Evolutionary conservation across 257 asterid genomes (phyloP), one percentile per base, ranked within the genome.

Genomic region (Apocynum venetum): DNA sequence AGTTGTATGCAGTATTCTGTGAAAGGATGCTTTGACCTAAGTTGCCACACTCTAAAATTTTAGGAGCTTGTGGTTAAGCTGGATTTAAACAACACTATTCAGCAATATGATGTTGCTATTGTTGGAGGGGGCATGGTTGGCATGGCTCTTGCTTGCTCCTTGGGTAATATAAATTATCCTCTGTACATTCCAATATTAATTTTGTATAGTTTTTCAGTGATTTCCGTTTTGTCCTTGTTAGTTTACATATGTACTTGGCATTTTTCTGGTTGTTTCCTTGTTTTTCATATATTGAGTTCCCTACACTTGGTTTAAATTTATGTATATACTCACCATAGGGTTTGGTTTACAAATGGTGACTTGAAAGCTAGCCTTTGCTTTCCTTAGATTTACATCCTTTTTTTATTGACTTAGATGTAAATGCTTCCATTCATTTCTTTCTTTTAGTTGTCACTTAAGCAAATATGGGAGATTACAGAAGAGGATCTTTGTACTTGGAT

Each of bases 71-170:
- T 84, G 67, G 78, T 65, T 70, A 77, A 87, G 80, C 80, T 69
- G 52, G 85, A 76, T 65, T 7, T 78, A 46, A 59, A 75, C 49
- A 80, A 79, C 56, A 73, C 83, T 80, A 72, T 73, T 79, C 90
- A 88, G 0, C 89, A 91, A 79, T 89, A 96, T 75, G 99, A 96
- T 80, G 85, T 96, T 82, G 98, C 99, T 78, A 90, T 96, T 83
- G 99, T 96, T 82, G 99, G 99, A 82, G 99, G 99, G 63, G 98
- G 99, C 87, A 91, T 93, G 99, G 99, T 96, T 71, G 99, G 98
- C 83, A 88, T 91, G 97, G 97, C 98, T 79, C 89, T 96, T 63
- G 97, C 99, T 9, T 93, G 93, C 86, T 85, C 97, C 72, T 85
- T 96, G 76, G 98, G 99, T 96, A 86, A 3, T 40, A 2, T 44